These are phyloP conservation scores for Lathyrus oleraceus DNA, from an alignment of 306 rosid species.

Conservation along the genomic window DNA sequence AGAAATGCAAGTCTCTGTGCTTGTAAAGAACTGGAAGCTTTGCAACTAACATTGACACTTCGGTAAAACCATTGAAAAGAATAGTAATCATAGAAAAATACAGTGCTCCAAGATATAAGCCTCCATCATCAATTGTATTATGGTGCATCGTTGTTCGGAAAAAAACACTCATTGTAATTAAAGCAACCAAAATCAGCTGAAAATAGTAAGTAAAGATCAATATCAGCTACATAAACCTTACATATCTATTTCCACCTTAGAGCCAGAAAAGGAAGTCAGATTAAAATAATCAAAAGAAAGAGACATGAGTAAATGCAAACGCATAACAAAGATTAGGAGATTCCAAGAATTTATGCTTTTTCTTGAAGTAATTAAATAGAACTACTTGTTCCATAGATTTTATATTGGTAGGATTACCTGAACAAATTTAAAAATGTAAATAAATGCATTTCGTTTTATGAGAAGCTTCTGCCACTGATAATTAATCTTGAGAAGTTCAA, in stretches of 20 bases:
- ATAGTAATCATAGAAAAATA: conserved; percentile 94
- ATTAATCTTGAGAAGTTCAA: conserved; percentile 79
- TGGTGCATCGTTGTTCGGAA: conserved; percentile 92
- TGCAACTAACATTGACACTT: conserved; percentile 95
- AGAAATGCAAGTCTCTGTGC: conserved; percentile 94
- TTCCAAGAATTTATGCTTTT: neutral
- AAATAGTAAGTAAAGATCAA: conserved; percentile 40
- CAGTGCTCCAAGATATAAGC: conserved; percentile 87
- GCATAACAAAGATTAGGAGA: neutral
- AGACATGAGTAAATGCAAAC: neutral
- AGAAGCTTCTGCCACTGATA: conserved; percentile 84
- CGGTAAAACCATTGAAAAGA: conserved; percentile 97
- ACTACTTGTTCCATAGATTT: conserved; percentile 9
- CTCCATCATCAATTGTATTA: conserved; percentile 82
- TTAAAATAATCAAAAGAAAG: conserved; percentile 8
- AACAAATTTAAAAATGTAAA: conserved; percentile 87
- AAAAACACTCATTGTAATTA: conserved; percentile 96
- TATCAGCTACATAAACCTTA: conserved; percentile 41
- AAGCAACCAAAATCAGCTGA: conserved; percentile 88
- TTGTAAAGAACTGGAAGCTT: conserved; percentile 97
- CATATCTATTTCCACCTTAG: conserved; percentile 20
- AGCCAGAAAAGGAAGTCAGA: conserved; percentile 7
- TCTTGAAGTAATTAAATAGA: neutral
- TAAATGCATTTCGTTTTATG: conserved; percentile 91
- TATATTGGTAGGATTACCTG: conserved; percentile 57